Evolutionary conservation across 2,329 filamentous ascomycete genomes (phyloP).

Genomic region (Claviceps citrina): DNA sequence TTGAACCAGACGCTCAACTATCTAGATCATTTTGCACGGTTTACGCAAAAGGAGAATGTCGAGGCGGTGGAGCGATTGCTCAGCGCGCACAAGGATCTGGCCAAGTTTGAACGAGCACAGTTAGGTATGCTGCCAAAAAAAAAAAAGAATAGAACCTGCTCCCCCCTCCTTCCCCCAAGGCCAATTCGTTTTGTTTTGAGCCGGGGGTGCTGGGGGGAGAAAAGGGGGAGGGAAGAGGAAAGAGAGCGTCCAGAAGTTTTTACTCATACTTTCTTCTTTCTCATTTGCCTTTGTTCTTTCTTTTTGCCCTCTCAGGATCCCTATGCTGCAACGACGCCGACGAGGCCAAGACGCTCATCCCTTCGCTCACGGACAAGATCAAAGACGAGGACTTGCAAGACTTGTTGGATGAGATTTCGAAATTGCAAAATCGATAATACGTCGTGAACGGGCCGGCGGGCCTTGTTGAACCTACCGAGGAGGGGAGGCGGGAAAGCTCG

Average conservation of each 20-base stretch:
- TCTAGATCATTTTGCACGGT: constrained; percentile 84
- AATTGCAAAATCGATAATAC: constrained; percentile 39
- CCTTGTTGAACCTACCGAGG: background rate
- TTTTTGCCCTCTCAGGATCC: constrained; percentile 42
- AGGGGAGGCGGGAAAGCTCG: too few species aligned
- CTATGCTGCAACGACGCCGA: constrained; percentile 85
- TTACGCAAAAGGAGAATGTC: constrained; percentile 88
- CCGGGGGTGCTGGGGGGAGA: too few species aligned
- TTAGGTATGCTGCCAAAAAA: constrained; percentile 47
- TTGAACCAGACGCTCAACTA: constrained; percentile 82
- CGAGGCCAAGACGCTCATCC: constrained; percentile 92
- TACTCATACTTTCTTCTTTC: background rate
- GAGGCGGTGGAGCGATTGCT: constrained; percentile 85
- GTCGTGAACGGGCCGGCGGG: background rate
- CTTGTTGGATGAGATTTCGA: constrained; percentile 78
- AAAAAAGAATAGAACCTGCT: too few species aligned
- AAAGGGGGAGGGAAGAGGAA: too few species aligned
- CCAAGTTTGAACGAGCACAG: constrained; percentile 86
- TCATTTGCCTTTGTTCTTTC: background rate
- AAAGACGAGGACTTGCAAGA: constrained; percentile 76
- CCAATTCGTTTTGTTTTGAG: too few species aligned
- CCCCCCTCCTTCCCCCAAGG: too few species aligned
- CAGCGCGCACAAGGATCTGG: constrained; percentile 62
- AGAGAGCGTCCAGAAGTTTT: too few species aligned
- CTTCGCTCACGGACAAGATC: constrained; percentile 78